Conservation (phyloP, 1,284 basidiomycete species). For the Ustilago hordei region DNA sequence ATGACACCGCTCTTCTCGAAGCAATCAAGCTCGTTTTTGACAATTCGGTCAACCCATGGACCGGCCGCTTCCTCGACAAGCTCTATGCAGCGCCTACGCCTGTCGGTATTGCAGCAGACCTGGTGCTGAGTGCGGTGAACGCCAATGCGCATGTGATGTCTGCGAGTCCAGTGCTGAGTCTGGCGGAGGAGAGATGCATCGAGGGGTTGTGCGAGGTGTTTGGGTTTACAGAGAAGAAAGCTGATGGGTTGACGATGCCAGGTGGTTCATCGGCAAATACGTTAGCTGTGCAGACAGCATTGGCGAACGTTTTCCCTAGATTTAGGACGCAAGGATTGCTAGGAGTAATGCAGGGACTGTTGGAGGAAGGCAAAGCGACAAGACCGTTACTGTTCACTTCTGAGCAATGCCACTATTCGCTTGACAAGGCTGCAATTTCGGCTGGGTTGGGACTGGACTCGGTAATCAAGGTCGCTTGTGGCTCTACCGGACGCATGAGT, state of each 20-base stretch:
- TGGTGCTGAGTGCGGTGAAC: constrained; percentile 70
- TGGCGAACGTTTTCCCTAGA: constrained; percentile 68
- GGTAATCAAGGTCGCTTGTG: constrained; percentile 68
- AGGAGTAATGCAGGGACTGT: constrained; percentile 44
- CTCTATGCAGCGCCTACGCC: constrained; percentile 70
- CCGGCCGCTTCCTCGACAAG: constrained; percentile 66
- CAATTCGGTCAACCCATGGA: constrained; percentile 66
- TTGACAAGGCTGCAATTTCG: constrained; percentile 71
- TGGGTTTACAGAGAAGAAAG: constrained; percentile 61
- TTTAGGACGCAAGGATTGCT: constrained; percentile 67
- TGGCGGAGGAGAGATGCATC: constrained; percentile 64
- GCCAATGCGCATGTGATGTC: constrained; percentile 71
- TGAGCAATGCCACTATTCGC: constrained; percentile 69
- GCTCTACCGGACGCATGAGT: constrained; percentile 60
- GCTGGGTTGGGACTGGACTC: constrained; percentile 69
- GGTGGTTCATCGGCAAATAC: constrained; percentile 71
- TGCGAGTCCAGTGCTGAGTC: constrained; percentile 70
- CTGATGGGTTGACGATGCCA: constrained; percentile 67
- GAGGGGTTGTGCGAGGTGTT: constrained; percentile 55
- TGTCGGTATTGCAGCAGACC: constrained; percentile 69
- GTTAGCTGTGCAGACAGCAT: constrained; percentile 70
- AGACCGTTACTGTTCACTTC: constrained; percentile 70
- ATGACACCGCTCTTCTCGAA: constrained; percentile 42
- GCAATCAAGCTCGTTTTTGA: constrained; percentile 50
- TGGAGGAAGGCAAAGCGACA: constrained; percentile 23